A percentile compares a stretch with the other conserved stretches of the same genome.
Conservation (phyloP, 768 basidiomycete species). For the Mycena epipterygia region DNA sequence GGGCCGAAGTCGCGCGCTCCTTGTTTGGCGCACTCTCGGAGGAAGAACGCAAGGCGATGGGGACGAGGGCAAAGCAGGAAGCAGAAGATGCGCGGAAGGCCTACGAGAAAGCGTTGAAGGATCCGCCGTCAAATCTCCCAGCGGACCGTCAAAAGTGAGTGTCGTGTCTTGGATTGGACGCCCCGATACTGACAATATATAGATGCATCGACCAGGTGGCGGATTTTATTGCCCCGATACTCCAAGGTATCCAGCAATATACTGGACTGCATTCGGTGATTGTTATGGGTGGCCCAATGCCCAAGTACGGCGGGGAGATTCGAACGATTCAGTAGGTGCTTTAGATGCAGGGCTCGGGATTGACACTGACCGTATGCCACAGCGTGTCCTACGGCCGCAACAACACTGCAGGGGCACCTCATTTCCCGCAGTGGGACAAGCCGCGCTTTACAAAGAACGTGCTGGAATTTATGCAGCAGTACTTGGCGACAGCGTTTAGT, state of each 20-base stretch:
- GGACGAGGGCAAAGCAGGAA: neutral
- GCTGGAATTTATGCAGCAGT: constrained; percentile 9
- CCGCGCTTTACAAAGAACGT: neutral
- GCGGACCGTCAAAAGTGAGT: constrained; percentile 18
- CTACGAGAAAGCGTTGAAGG: neutral
- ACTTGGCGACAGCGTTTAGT: constrained; percentile 7
- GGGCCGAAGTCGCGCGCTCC: neutral
- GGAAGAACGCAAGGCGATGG: neutral
- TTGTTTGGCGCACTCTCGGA: neutral
- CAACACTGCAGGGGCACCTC: neutral
- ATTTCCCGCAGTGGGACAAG: constrained; percentile 13
- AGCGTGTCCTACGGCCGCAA: neutral
- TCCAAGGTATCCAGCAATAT: neutral
- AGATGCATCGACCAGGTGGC: constrained; percentile 1
- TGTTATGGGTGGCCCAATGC: constrained; percentile 13
- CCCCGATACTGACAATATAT: neutral
- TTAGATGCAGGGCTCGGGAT: too few species aligned
- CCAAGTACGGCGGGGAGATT: constrained; percentile 7
- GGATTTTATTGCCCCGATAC: neutral
- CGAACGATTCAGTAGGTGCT: neutral
- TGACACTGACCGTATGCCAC: neutral
- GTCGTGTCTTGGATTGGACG: neutral
- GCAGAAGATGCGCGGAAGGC: neutral
- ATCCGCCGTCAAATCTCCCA: neutral
- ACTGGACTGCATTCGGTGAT: neutral